These are phyloP conservation scores for Halenospora varia DNA, from an alignment of 495 filamentous ascomycete genomes.

Conservation along the genomic window DNA sequence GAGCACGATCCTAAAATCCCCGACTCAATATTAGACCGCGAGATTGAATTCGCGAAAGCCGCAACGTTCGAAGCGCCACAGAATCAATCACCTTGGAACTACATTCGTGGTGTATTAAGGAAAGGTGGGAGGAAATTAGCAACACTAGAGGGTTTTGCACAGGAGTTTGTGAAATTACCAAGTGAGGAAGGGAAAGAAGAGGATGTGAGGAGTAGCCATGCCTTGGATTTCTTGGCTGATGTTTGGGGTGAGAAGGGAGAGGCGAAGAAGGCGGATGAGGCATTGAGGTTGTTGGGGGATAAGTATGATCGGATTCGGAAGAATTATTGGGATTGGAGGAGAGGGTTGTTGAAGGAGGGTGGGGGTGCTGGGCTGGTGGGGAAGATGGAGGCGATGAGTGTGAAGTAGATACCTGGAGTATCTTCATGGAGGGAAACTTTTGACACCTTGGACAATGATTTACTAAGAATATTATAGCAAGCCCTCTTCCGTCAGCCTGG, in stretches of 20 bases:
- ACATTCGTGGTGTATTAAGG: constrained; percentile 70
- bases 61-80: constrained; percentile 79
- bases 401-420: background rate
- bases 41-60: constrained; percentile 66
- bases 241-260: constrained; percentile 62
- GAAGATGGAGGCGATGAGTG: background rate
- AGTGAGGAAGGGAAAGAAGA: constrained; percentile 39
- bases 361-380: constrained; percentile 11
- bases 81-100: constrained; percentile 92
- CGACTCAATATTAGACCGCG: constrained; percentile 63
- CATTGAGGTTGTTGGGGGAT: constrained; percentile 68
- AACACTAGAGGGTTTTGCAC: constrained; percentile 59
- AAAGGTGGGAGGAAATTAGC: constrained; percentile 55
- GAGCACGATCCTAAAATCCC: constrained; percentile 47
- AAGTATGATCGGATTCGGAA: constrained; percentile 87
- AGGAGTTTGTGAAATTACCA: constrained; percentile 54
- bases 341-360: constrained; percentile 34
- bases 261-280: constrained; percentile 54
- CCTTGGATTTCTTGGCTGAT: constrained; percentile 86
- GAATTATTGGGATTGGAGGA: constrained; percentile 89
- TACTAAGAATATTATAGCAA: too few relatives aligned
- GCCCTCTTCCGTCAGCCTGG: too few relatives aligned
- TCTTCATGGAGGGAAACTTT: background rate
- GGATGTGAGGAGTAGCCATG: constrained; percentile 71
- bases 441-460: too few relatives aligned